Evolutionary conservation across 495 filamentous ascomycete genomes (phyloP), one percentile per base, ranked within the genome.

Genomic region (Penicillium verhagenii): DNA sequence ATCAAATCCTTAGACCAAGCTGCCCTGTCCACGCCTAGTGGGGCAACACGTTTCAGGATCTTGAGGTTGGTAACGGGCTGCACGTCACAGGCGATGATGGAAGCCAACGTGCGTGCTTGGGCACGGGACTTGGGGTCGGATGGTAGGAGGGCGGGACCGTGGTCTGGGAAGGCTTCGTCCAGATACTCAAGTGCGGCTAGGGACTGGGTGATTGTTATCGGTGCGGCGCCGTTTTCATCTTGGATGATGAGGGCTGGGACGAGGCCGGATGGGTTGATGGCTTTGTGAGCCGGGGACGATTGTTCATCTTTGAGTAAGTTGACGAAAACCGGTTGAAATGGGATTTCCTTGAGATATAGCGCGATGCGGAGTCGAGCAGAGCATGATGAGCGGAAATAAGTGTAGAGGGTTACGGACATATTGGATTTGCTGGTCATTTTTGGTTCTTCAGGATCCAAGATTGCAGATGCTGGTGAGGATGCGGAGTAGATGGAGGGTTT

Each of bases 371-470:
- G 63, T 10, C 79, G 72, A 11, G 75, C 79, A n/a, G 78, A 75
- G 68, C 77, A 82, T 46, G 79, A 81, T 42, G 79, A 82, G 44
- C 78, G 76, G 60, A 78, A 82, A 68, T 80, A 83, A 47, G 74
- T 80, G 69, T 82, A 67, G 20, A 83, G 74, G 0, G 64, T 74
- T 42, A 77, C 58, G 39, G 64, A 7, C 67, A 69, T 72, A 19
- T 31, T 35, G 26, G n/a, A n/a, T n/a, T n/a, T n/a, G n/a, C n/a
- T n/a, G n/a, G n/a, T n/a, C n/a, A 35, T 14, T 6, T 35, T 16
- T 28, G 26, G 26, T 28, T 28, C 26, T 9, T 28, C 26, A 28
- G 10, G 26, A 28, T 28, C n/a, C n/a, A n/a, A n/a, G n/a, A n/a
- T n/a, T n/a, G n/a, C n/a, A n/a, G n/a, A n/a, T n/a, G n/a, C n/a